Evolutionary conservation across 2,329 filamentous ascomycete species (phyloP).

Genomic region (Scytalidium lignicola): DNA sequence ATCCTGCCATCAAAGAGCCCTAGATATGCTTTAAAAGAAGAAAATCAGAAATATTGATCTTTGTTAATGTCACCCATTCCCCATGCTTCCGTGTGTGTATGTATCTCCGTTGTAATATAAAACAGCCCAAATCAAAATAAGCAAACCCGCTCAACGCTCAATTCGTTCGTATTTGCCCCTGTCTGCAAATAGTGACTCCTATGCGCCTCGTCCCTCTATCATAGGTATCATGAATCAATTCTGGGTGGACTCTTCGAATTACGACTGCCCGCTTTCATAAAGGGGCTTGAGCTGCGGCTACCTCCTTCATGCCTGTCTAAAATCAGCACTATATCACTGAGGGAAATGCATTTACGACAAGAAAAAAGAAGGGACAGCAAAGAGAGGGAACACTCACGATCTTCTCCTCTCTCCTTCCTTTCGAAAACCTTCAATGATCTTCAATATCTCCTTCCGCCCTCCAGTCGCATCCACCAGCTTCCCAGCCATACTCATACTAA

Average conservation of each 20-base stretch:
- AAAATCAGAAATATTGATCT: too few relatives aligned
- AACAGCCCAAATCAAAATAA: too few relatives aligned
- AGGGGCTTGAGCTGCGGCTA: conserved; percentile 1
- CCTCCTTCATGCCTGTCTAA: neutral
- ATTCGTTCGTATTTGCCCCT: neutral
- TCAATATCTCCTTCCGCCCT: conserved; percentile 84
- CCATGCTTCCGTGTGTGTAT: too few relatives aligned
- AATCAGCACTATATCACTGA: neutral
- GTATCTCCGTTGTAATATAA: too few relatives aligned
- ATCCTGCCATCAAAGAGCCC: too few relatives aligned
- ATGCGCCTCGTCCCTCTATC: neutral
- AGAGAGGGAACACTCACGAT: conserved; percentile 55
- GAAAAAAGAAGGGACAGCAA: neutral
- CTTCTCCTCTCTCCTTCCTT: conserved; percentile 81
- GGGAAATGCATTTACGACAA: too few relatives aligned
- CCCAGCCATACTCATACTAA: conserved; percentile 88
- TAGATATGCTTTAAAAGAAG: too few relatives aligned
- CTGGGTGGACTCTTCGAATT: conserved; percentile 5
- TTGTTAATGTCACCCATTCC: too few relatives aligned
- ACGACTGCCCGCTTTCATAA: neutral
- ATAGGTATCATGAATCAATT: conserved; percentile 6
- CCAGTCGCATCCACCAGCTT: conserved; percentile 76
- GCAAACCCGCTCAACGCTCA: neutral
- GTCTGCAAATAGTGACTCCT: neutral
- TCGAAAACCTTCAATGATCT: conserved; percentile 79